Evolutionary conservation across 2,329 filamentous ascomycete species (phyloP).

Genomic region (Neocatenulostroma microsporum): DNA sequence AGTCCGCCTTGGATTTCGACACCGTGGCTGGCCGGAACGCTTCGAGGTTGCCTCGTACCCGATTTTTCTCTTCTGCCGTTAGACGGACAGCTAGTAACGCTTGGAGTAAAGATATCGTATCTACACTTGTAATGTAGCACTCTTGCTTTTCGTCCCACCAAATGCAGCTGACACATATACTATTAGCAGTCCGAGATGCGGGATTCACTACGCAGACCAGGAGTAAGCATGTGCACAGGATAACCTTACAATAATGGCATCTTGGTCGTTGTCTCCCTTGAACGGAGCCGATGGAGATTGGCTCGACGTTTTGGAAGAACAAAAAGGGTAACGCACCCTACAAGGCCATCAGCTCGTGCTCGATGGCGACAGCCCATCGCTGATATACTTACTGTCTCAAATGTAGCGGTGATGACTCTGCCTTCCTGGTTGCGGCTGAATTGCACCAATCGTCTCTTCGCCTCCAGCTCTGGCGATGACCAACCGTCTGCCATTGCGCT

Average conservation of each 20-base stretch:
- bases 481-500: constrained; percentile 75
- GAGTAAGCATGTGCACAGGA: too few relatives aligned
- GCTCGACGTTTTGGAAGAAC: too few relatives aligned
- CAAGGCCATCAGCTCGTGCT: too few relatives aligned
- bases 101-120: constrained; percentile 92
- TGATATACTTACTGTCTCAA: constrained; percentile 69
- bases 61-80: constrained; percentile 96
- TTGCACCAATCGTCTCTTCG: constrained; percentile 74
- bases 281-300: too few relatives aligned
- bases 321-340: too few relatives aligned
- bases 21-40: constrained; percentile 88
- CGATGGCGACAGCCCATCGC: too few relatives aligned
- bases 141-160: constrained; percentile 89
- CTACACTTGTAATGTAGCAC: constrained; percentile 91
- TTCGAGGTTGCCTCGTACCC: constrained; percentile 90
- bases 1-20: constrained; percentile 84
- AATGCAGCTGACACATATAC: constrained; percentile 94
- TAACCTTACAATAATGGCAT: too few relatives aligned
- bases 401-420: constrained; percentile 71
- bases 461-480: constrained; percentile 71
- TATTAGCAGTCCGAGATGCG: constrained; percentile 71
- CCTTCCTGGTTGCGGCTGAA: constrained; percentile 78
- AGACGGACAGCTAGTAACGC: constrained; percentile 80
- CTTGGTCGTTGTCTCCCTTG: too few relatives aligned
- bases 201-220: too few relatives aligned